Conservation (phyloP, 768 basidiomycete species). For the Boletus huronensis region DNA sequence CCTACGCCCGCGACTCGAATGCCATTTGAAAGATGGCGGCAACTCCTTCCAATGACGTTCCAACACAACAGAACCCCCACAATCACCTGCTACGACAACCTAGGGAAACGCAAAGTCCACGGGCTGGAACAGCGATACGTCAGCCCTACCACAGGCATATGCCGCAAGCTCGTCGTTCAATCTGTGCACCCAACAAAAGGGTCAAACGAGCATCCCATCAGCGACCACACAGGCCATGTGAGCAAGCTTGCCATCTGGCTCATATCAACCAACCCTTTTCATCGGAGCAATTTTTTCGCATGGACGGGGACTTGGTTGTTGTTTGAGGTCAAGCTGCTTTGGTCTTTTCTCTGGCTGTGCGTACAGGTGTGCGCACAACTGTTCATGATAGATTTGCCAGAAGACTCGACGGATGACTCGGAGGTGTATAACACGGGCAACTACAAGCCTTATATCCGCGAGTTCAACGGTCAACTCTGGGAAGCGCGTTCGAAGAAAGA, state of each 20-base stretch:
- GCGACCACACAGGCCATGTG: background rate
- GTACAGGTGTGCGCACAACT: background rate
- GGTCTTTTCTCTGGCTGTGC: constrained; percentile 3
- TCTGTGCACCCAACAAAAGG: constrained; percentile 2
- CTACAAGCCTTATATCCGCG: constrained; percentile 1
- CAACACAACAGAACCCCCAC: background rate
- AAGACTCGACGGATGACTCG: background rate
- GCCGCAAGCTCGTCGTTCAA: constrained; percentile 13
- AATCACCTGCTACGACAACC: constrained; percentile 8
- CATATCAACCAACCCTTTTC: constrained; percentile 1
- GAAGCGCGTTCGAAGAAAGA: constrained; percentile 21
- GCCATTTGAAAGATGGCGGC: background rate
- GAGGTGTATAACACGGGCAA: background rate
- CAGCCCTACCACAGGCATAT: constrained; percentile 15
- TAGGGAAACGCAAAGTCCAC: background rate
- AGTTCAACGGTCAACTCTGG: constrained; percentile 18
- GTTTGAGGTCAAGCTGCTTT: constrained; percentile 10
- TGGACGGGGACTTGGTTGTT: constrained; percentile 9
- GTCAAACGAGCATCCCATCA: constrained; percentile 2
- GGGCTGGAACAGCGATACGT: constrained; percentile 15
- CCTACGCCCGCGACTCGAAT: background rate
- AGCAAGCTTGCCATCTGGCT: constrained; percentile 18
- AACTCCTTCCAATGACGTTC: background rate
- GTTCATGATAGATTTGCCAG: background rate
- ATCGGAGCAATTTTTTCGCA: background rate